Base-by-base conservation (phyloP, 148 eudicot genomes). In the Fagopyrum tataricum region DNA sequence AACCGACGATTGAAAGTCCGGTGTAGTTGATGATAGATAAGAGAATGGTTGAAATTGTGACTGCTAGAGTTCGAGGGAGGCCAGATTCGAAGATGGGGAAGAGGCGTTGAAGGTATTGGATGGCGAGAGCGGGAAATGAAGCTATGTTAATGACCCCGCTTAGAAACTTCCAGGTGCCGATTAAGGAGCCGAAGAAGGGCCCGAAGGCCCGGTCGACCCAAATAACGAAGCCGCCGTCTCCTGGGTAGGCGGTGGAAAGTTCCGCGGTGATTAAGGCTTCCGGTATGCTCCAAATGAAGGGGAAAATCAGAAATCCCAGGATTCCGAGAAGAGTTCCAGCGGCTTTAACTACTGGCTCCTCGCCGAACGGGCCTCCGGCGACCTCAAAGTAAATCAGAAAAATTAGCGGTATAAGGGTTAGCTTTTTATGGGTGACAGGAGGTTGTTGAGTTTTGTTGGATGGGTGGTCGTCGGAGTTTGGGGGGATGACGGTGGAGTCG, bases 341-440 rank as follows among this genome's bases (percentile, higher is more conserved):
- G 43, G 74, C 74, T 15, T 37, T 17, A 2, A 72, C 74, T 13
- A 46, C 74, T 2, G 74, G 61, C 39, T 72, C 74, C 20, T 72
- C 74, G 42, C 74, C 74, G 31, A n/a, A 72, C 11, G 74, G 62
- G 9, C 74, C 74, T 8, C 74, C 74, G 9, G 74, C 74, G 64
- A 72, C 74, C 74, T 72, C 74, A 44, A 72, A 72, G 74, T 72
- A 72, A 64, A 72, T 72, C 44, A 72, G 74, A 64, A 72, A 72
- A 23, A 72, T 53, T 43, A 72, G 74, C 12, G 74, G 74, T 43
- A 72, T 49, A 12, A 72, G 66, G 42, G 74, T 49, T 4, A 72
- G 64, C 24, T 51, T 72, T 26, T 52, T 37, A 26, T n/a, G 62
- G 18, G 66, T 11, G 74, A 44, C 23, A 3, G 64, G 44, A 2